Conservation (phyloP, 495 filamentous ascomycete species). For the Saxophila tyrrhenica region DNA sequence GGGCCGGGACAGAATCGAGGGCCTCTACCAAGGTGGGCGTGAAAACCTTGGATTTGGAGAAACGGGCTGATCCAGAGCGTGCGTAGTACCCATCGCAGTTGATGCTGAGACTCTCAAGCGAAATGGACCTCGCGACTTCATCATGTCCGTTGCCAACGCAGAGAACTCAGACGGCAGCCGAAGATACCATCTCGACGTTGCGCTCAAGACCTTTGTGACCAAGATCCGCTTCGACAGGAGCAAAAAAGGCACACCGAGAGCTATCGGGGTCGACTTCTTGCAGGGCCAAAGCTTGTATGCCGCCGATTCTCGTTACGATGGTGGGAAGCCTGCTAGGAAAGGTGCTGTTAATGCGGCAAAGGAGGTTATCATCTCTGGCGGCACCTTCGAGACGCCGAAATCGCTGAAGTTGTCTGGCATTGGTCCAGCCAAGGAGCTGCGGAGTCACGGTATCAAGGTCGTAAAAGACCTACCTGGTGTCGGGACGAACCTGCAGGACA, state of each 20-base stretch:
- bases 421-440: constrained; percentile 41
- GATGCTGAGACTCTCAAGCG: too few relatives aligned
- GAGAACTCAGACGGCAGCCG: too few relatives aligned
- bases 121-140: too few relatives aligned
- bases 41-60: too few relatives aligned
- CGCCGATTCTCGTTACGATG: constrained; percentile 37
- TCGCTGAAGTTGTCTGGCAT: constrained; percentile 54
- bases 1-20: too few relatives aligned
- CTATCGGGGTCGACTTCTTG: constrained; percentile 53
- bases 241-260: constrained; percentile 36
- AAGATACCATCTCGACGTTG: too few relatives aligned
- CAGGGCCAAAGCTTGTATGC: constrained; percentile 48
- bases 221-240: too few relatives aligned
- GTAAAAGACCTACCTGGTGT: constrained; percentile 48
- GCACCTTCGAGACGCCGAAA: constrained; percentile 52
- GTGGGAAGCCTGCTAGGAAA: constrained; percentile 28
- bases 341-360: constrained; percentile 35
- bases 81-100: too few relatives aligned
- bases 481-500: constrained; percentile 53
- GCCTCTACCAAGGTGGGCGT: too few relatives aligned
- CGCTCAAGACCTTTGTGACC: too few relatives aligned
- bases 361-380: constrained; percentile 44
- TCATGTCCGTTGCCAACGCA: too few relatives aligned
- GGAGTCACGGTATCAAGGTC: constrained; percentile 38
- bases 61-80: too few relatives aligned